Percentiles rank a stretch among this genome's conserved stretches.
phyloP scores from a whole-genome alignment of 257 asterid genomes.

The Petunia axillaris region DNA sequence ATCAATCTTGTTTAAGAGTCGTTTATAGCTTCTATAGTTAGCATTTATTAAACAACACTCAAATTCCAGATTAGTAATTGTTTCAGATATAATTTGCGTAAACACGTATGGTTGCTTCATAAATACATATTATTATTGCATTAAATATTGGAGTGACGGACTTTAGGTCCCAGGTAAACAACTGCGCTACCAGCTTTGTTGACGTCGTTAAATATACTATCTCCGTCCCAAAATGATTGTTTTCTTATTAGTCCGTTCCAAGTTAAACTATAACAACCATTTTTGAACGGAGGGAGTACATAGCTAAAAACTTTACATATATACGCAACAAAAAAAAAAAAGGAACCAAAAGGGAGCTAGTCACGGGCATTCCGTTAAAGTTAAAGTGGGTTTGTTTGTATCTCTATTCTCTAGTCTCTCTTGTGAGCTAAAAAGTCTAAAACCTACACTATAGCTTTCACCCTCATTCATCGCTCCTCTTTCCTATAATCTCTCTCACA shows the following conservation, averaged over 20 bases:
- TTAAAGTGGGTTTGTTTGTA: not conserved
- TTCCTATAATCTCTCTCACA: too few relatives aligned
- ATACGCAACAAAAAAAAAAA: not conserved
- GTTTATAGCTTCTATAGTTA: not conserved
- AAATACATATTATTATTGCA: not conserved
- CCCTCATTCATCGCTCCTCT: not conserved
- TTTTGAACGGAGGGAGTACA: too few relatives aligned
- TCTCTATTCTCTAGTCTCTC: not conserved
- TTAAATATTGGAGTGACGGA: not conserved
- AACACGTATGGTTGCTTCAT: conserved; percentile 5
- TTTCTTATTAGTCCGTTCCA: too few relatives aligned
- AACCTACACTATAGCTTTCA: too few relatives aligned
- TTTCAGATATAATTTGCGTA: not conserved
- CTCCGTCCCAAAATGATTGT: too few relatives aligned
- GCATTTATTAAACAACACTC: not conserved
- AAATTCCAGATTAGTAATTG: not conserved
- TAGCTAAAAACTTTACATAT: too few relatives aligned
- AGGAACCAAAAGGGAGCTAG: not conserved
- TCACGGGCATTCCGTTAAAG: conserved; percentile 15
- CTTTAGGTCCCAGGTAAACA: not conserved
- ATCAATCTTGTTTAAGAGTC: not conserved
- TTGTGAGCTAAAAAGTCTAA: too few relatives aligned
- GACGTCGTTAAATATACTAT: too few relatives aligned
- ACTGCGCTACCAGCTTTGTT: too few relatives aligned
- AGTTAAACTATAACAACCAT: too few relatives aligned